phyloP scores from a whole-genome alignment of 345 rosid genomes.

The Lepidium didymum region DNA sequence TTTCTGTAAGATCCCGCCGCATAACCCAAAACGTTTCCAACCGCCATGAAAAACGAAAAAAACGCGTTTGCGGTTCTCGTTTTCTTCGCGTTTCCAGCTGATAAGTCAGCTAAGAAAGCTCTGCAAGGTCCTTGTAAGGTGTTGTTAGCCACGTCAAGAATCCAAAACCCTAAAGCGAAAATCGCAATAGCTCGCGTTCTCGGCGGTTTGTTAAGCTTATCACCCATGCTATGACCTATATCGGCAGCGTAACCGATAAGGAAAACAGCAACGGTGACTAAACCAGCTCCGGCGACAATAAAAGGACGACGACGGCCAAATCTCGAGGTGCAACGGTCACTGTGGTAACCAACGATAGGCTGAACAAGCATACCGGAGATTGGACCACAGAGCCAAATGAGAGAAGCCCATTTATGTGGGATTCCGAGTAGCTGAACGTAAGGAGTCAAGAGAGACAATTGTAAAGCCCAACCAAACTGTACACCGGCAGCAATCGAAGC shows the following conservation, averaged over 20 bases:
- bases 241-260: conserved; percentile 84
- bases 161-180: conserved; percentile 78
- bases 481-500: conserved; percentile 82
- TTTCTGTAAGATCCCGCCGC: conserved; percentile 62
- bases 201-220: conserved; percentile 23
- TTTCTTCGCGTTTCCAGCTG: conserved; percentile 44
- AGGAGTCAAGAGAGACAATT: conserved; percentile 77
- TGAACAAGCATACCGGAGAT: conserved; percentile 84
- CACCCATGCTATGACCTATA: conserved; percentile 55
- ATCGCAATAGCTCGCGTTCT: conserved; percentile 60
- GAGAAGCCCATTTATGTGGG: conserved; percentile 79
- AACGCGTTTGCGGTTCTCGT: conserved; percentile 53
- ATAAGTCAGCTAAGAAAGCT: conserved; percentile 78
- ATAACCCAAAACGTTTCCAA: conserved; percentile 78
- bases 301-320: conserved; percentile 92
- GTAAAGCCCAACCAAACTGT: conserved; percentile 95
- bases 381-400: conserved; percentile 94
- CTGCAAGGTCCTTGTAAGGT: conserved; percentile 79
- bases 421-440: conserved; percentile 82
- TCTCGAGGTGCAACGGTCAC: conserved; percentile 67
- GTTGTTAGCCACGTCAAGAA: conserved; percentile 88
- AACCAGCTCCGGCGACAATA: conserved; percentile 47
- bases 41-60: conserved; percentile 87
- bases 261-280: conserved; percentile 55
- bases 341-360: conserved; percentile 76